Conservation (phyloP, 2,329 filamentous ascomycete species). For the Aureobasidium sp. region DNA sequence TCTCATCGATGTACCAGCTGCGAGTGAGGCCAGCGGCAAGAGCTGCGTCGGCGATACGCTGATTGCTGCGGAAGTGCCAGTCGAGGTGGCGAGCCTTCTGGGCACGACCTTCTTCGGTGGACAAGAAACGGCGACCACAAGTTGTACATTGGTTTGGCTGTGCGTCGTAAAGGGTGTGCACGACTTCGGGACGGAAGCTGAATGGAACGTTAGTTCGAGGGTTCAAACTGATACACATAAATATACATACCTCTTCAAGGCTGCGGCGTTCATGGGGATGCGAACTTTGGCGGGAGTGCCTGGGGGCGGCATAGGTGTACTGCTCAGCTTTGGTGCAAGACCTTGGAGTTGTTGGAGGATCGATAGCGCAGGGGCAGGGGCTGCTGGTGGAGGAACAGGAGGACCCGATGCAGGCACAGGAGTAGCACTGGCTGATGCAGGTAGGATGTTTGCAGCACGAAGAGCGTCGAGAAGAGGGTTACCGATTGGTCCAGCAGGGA, state of each 20-base stretch:
- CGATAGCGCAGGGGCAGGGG: neutral
- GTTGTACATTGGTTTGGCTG: conserved; percentile 82
- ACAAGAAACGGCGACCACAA: conserved; percentile 78
- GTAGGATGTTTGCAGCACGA: conserved; percentile 18
- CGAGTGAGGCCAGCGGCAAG: conserved; percentile 73
- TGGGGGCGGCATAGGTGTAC: conserved; percentile 3
- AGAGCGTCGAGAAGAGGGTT: conserved; percentile 16
- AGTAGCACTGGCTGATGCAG: conserved; percentile 17
- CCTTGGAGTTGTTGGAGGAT: conserved; percentile 12
- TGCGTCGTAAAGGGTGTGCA: conserved; percentile 67
- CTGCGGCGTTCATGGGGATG: conserved; percentile 22
- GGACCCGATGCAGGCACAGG: conserved; percentile 15
- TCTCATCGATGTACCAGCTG: conserved; percentile 89
- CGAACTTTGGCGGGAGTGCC: conserved; percentile 10
- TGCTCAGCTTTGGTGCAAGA: neutral
- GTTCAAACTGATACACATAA: neutral
- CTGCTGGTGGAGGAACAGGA: conserved; percentile 3
- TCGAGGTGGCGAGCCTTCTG: conserved; percentile 91
- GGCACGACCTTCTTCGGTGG: conserved; percentile 66
- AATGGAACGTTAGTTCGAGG: conserved; percentile 14
- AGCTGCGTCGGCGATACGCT: conserved; percentile 75
- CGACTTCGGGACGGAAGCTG: conserved; percentile 65
- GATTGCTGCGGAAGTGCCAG: conserved; percentile 95
- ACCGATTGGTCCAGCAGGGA: conserved; percentile 14
- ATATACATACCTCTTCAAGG: conserved; percentile 20